Conservation (phyloP, 2,329 filamentous ascomycete genomes). For the Xylaria sp. region DNA sequence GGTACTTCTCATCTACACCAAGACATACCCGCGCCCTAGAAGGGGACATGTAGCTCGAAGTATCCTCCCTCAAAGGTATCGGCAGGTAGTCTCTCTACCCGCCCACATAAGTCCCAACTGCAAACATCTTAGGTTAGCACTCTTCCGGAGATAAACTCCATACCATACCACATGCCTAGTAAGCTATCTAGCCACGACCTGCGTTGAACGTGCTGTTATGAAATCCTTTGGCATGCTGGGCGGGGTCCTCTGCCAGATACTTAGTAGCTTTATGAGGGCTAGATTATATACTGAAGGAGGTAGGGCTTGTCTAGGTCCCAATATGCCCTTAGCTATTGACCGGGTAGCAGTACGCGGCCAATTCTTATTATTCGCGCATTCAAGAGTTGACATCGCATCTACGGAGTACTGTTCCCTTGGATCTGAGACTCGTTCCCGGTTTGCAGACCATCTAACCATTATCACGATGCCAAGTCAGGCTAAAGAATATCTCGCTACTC, state of each 20-base stretch:
- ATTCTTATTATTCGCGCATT: not conserved
- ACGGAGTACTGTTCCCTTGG: not conserved
- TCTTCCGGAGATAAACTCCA: not conserved
- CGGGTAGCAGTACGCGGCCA: not conserved
- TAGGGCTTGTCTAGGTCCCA: conserved; percentile 4
- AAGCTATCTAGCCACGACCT: conserved; percentile 22
- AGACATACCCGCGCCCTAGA: not conserved
- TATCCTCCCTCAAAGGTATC: too few species aligned
- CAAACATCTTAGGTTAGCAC: too few species aligned
- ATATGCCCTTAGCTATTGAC: not conserved
- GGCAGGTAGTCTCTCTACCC: not conserved
- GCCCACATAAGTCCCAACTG: conserved; percentile 6
- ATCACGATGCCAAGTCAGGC: not conserved
- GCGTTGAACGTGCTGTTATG: conserved; percentile 15
- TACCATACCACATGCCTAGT: conserved; percentile 12
- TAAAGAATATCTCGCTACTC: conserved; percentile 1
- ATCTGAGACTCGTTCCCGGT: not conserved
- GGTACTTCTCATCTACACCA: too few species aligned
- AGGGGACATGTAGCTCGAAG: not conserved
- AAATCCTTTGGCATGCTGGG: conserved; percentile 29
- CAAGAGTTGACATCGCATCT: conserved; percentile 7
- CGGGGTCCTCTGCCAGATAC: conserved; percentile 14
- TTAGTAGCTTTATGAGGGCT: not conserved
- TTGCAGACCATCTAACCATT: not conserved
- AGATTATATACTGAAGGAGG: not conserved